These are phyloP conservation scores for Aegilops bicornis DNA, from an alignment of 176 grass and related monocot species.

Conservation along the genomic window DNA sequence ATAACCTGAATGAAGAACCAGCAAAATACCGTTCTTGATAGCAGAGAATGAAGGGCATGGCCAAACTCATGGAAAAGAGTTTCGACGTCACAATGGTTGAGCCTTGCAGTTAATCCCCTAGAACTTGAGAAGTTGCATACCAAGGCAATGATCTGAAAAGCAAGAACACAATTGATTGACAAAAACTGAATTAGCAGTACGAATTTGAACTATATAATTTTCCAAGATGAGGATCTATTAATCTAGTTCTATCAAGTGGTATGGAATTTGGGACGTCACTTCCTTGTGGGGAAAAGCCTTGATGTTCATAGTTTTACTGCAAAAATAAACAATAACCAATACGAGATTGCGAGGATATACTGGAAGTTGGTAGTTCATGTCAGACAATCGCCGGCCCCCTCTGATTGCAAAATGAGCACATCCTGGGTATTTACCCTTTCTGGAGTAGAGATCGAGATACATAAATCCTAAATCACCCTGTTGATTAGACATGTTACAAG, in stretches of 20 bases:
- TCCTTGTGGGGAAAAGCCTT: conserved; percentile 25
- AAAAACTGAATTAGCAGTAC: not conserved
- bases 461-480: conserved; percentile 95
- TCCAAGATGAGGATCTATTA: conserved; percentile 21
- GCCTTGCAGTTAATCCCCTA: conserved; percentile 58
- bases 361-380: conserved; percentile 70
- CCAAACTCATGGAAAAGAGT: conserved; percentile 99
- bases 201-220: conserved; percentile 7
- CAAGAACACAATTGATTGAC: conserved; percentile 9
- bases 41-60: conserved; percentile 93
- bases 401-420: conserved; percentile 97
- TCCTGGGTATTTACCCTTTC: conserved; percentile 84
- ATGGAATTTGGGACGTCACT: conserved; percentile 20
- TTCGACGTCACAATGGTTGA: conserved; percentile 83
- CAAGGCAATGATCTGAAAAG: conserved; percentile 83
- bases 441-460: conserved; percentile 95
- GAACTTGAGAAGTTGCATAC: conserved; percentile 83
- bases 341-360: conserved; percentile 45
- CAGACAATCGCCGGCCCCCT: conserved; percentile 69
- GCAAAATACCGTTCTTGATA: conserved; percentile 87
- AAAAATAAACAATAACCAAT: conserved; percentile 18
- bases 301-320: conserved; percentile 13
- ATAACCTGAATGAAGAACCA: not conserved
- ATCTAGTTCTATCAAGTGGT: not conserved
- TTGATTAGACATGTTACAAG: conserved; percentile 16